Conservation (phyloP, 2,329 filamentous ascomycete species). For the Sclerotinia borealis region DNA sequence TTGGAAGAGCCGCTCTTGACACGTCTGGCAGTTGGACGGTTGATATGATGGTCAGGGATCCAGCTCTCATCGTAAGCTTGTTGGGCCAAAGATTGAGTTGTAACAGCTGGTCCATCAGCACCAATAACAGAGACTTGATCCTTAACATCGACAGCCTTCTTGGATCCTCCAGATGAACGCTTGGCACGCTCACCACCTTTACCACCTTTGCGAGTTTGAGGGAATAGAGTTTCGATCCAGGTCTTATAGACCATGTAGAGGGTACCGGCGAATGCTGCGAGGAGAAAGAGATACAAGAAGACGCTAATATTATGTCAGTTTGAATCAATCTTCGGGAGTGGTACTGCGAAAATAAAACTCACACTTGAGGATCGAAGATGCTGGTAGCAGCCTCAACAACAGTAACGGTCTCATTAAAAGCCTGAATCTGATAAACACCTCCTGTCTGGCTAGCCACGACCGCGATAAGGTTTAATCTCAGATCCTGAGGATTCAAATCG, state of each 20-base stretch:
- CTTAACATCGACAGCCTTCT: slow-evolving; percentile 55
- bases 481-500: slow-evolving; percentile 88
- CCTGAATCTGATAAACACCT: slow-evolving; percentile 67
- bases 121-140: slow-evolving; percentile 59
- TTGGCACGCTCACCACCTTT: slow-evolving; percentile 43
- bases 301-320: slow-evolving; percentile 53
- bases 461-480: slow-evolving; percentile 70
- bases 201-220: slow-evolving; percentile 63
- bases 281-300: slow-evolving; percentile 93
- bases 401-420: slow-evolving; percentile 75
- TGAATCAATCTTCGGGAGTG: not conserved
- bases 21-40: slow-evolving; percentile 69
- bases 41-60: slow-evolving; percentile 61
- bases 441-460: slow-evolving; percentile 64
- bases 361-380: slow-evolving; percentile 92
- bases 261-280: slow-evolving; percentile 68
- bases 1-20: slow-evolving; percentile 48
- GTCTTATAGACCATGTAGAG: slow-evolving; percentile 98
- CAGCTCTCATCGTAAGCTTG: slow-evolving; percentile 33
- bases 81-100: slow-evolving; percentile 27
- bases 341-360: not conserved
- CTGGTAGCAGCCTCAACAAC: slow-evolving; percentile 87
- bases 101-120: slow-evolving; percentile 40
- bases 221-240: slow-evolving; percentile 94
- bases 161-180: slow-evolving; percentile 53